Evolutionary conservation across 225 moss, liverwort and hornwort species (phyloP), one percentile per base, ranked within the genome.

Genomic region (Antitrichia curtipendula): DNA sequence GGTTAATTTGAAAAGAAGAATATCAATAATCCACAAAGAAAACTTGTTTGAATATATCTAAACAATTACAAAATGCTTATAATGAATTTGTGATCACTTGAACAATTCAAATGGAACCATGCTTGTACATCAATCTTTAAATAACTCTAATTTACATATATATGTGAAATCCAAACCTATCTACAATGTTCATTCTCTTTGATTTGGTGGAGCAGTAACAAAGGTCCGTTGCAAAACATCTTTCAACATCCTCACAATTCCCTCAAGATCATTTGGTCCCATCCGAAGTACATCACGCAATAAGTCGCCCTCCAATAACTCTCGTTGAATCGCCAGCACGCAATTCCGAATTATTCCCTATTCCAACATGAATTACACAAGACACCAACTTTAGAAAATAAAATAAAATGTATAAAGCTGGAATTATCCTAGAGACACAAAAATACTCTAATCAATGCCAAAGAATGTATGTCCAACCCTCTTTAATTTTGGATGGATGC

Each of bases 231-330:
- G 90, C 80, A 93, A 82, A 64, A 93, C 86, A 49, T 90, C 92
- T 82, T 82, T 89, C 52, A 86, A 79, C 89, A 92, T 92, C 49
- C n/a, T 71, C 12, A 93, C 88, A 52, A 93, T 84, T 10, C 89
- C 78, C 23, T 89, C 89, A 8, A 93, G 66, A 57, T 93, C 90
- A 36, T 81, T 91, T 0, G 92, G 92, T 14, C 90, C 90, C 62
- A 92, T n/a, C 52, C 81, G 81, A 21, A 93, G 74, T 31, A 91
- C 89, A 0, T 93, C 92, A 19, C 84, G 82, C 65, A 93, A 53
- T 11, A 93, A 8, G 32, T 93, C 93, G 16, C 93, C 92, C 28
- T 93, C 92, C 86, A 93, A 34, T 25, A 93, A 89, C 69, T 93
- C 92, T 21, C 86, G 86, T 71, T 92, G 93, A 27, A 93, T 91